Evolutionary conservation across 805 yeast genomes (phyloP).

Genomic region (Teunomyces lycoperdinae): DNA sequence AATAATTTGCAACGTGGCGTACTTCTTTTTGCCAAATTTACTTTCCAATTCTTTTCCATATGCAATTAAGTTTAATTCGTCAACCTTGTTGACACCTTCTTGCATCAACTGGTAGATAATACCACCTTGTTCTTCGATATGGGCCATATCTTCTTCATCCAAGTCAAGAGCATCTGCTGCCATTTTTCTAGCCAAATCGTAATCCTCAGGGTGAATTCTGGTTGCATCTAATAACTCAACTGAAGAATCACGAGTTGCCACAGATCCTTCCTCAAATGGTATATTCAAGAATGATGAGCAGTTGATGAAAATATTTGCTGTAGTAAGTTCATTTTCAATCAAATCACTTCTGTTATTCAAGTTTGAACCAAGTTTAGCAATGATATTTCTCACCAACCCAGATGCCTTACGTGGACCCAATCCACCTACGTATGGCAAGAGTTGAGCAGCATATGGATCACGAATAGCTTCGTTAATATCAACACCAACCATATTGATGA

Average conservation of each 20-base stretch:
- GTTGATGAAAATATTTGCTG: conserved; percentile 82
- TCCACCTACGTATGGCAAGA: conserved; percentile 81
- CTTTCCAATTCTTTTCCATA: conserved; percentile 86
- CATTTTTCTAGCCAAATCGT: conserved; percentile 92
- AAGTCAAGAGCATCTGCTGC: conserved; percentile 97
- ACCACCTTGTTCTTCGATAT: conserved; percentile 76
- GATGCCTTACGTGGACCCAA: conserved; percentile 94
- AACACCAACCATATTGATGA: conserved; percentile 86
- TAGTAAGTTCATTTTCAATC: conserved; percentile 73
- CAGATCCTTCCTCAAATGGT: conserved; percentile 57
- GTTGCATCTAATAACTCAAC: conserved; percentile 89
- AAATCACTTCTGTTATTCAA: conserved; percentile 72
- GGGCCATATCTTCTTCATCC: conserved; percentile 89
- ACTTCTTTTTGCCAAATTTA: conserved; percentile 67
- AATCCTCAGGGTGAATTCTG: conserved; percentile 96
- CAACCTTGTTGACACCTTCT: conserved; percentile 71
- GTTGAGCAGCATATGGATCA: conserved; percentile 65
- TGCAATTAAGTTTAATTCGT: conserved; percentile 84
- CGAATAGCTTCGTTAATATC: conserved; percentile 88
- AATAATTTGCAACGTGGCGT: conserved; percentile 79
- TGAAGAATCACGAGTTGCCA: conserved; percentile 52
- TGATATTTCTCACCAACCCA: conserved; percentile 79
- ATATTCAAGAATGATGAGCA: conserved; percentile 88
- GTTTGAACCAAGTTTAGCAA: conserved; percentile 57
- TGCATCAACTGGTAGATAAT: conserved; percentile 70